A percentile compares a stretch with the other conserved stretches of the same genome.
Conservation (phyloP, 108 stramenopile genomes). For the Cyclotella atomus region DNA sequence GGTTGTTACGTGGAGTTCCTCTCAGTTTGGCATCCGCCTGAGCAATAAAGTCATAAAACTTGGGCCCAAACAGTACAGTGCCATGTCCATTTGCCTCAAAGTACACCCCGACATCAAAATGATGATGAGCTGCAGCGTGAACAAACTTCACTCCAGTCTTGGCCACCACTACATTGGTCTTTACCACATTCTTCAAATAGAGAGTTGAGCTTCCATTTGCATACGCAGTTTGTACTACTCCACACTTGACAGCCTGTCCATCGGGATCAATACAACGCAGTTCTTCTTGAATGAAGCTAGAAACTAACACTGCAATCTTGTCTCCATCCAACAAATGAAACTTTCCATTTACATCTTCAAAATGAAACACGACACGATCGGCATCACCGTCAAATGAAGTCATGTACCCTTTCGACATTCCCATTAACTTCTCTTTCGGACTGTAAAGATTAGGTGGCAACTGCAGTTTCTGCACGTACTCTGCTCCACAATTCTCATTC, state of each 20-base stretch:
- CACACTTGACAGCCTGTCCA: constrained; percentile 67
- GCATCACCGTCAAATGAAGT: constrained; percentile 98
- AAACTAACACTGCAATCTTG: constrained; percentile 92
- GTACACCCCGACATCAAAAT: constrained; percentile 98
- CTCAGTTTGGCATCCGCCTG: constrained; percentile 35
- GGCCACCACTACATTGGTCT: constrained; percentile 73
- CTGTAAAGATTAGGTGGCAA: constrained; percentile 65
- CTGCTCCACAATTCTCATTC: constrained; percentile 94
- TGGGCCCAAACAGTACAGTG: constrained; percentile 90
- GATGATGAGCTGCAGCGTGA: constrained; percentile 88
- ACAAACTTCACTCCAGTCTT: constrained; percentile 98
- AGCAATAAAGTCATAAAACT: constrained; percentile 54
- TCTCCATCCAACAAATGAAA: constrained; percentile 95
- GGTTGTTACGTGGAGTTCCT: constrained; percentile 32
- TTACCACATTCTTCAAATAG: constrained; percentile 75
- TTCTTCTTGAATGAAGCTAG: constrained; percentile 80
- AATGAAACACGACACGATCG: constrained; percentile 97
- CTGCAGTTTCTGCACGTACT: constrained; percentile 92
- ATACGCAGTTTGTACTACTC: constrained; percentile 99
- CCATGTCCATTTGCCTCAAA: constrained; percentile 99
- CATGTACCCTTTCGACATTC: constrained; percentile 50
- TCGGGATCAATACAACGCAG: constrained; percentile 51
- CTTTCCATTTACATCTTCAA: constrained; percentile 33
- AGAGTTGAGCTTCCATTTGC: constrained; percentile 96
- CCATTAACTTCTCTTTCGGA: constrained; percentile 11